Conservation (phyloP, 164 flowering plant genomes). For the Piper betle region DNA sequence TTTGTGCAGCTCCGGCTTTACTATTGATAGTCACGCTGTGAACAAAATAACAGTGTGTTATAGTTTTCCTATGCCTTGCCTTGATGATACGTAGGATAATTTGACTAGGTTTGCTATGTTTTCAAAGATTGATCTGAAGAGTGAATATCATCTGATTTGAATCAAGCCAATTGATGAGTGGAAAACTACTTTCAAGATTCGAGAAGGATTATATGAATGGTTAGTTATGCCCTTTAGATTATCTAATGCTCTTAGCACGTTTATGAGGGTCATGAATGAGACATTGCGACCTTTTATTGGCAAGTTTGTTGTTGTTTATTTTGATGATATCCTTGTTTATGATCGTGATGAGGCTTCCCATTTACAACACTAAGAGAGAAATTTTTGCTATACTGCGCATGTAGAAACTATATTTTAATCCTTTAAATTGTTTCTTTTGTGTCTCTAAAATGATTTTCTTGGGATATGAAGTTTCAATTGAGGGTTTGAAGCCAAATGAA, state of each 20-base stretch:
- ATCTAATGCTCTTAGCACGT: background rate
- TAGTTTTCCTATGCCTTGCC: background rate
- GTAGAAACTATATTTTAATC: background rate
- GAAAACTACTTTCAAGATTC: background rate
- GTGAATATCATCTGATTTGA: too few relatives aligned
- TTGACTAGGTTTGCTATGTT: constrained; percentile 1
- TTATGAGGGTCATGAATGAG: background rate
- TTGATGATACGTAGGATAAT: constrained; percentile 4
- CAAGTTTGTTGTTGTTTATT: too few relatives aligned
- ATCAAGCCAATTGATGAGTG: background rate
- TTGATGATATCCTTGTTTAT: too few relatives aligned
- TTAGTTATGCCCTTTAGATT: background rate
- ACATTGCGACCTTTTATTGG: background rate
- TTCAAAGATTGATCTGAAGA: background rate
- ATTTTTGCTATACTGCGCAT: background rate
- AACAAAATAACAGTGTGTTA: constrained; percentile 5
- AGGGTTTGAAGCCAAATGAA: background rate
- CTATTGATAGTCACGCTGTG: background rate
- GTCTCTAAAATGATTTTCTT: background rate
- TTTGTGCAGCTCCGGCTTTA: background rate
- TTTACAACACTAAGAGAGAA: background rate
- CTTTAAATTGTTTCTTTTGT: background rate
- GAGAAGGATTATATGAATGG: background rate
- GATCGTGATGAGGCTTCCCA: background rate
- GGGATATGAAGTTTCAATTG: too few relatives aligned